phyloP scores from a whole-genome alignment of 768 basidiomycete genomes.

The Pholiota molesta region DNA sequence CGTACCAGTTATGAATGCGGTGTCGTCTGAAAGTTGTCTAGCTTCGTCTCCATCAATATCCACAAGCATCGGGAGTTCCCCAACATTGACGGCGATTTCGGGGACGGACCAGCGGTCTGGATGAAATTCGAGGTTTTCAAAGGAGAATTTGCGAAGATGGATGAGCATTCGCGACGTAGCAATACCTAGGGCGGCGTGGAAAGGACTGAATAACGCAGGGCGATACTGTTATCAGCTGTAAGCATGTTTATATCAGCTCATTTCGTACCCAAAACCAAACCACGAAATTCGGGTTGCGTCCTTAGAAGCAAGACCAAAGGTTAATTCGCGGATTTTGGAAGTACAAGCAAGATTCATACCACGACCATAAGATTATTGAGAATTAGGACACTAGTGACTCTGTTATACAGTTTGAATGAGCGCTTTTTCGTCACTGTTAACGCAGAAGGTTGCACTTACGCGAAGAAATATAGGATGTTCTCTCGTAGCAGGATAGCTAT shows the following conservation, averaged over 20 bases:
- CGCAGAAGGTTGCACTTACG: slow-evolving; percentile 24
- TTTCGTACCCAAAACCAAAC: slow-evolving; percentile 33
- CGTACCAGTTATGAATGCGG: neutral
- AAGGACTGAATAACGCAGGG: neutral
- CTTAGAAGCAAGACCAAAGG: slow-evolving; percentile 18
- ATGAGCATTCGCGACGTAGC: slow-evolving; percentile 4
- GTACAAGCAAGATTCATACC: neutral
- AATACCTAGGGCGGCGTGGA: slow-evolving; percentile 5
- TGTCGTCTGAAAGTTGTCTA: neutral
- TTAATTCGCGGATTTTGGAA: slow-evolving; percentile 15
- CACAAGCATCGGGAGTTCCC: neutral
- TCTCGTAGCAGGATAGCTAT: slow-evolving; percentile 38
- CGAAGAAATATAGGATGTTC: slow-evolving; percentile 46
- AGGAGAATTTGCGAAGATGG: neutral
- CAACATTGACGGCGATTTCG: neutral
- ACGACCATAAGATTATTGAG: slow-evolving; percentile 52
- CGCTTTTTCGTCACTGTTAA: neutral
- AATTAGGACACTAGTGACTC: slow-evolving; percentile 38
- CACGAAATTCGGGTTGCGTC: slow-evolving; percentile 47
- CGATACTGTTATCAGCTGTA: neutral
- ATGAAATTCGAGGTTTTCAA: neutral
- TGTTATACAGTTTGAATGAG: slow-evolving; percentile 10
- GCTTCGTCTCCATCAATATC: neutral
- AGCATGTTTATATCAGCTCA: neutral
- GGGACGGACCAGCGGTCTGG: neutral